These are phyloP conservation scores for Raffaelea ambrosiae DNA, from an alignment of 2,329 filamentous ascomycete genomes.

Conservation along the genomic window DNA sequence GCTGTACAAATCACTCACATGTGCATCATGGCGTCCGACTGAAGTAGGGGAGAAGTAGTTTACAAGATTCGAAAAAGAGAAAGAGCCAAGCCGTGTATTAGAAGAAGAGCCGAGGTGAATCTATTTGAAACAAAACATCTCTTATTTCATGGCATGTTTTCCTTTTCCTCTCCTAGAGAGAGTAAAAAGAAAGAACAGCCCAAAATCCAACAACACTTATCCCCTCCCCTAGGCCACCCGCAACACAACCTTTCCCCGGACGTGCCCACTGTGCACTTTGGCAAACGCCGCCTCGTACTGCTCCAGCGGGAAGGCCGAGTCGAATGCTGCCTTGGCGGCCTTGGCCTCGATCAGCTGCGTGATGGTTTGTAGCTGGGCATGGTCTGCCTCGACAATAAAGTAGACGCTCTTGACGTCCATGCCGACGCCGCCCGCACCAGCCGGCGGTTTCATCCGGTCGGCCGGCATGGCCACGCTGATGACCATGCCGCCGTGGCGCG, in stretches of 20 bases:
- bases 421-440: conserved; percentile 11
- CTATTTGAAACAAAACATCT: no score
- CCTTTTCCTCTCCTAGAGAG: no score
- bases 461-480: conserved; percentile 12
- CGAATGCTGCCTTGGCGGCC: conserved; percentile 6
- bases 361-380: conserved; percentile 12
- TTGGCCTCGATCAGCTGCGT: conserved; percentile 11
- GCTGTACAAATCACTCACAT: no score
- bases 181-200: no score
- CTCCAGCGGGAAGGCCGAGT: conserved; percentile 11
- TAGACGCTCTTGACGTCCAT: conserved; percentile 8
- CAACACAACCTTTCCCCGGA: conserved; percentile 13
- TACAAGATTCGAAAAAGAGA: neutral
- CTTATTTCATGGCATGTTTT: no score
- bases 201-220: no score
- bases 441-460: conserved; percentile 6
- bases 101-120: neutral
- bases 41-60: no score
- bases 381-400: conserved; percentile 9
- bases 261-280: conserved; percentile 7
- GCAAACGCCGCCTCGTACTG: conserved; percentile 12
- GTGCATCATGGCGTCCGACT: no score
- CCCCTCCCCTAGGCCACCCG: conserved; percentile 4
- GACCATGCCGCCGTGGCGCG: conserved; percentile 10
- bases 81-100: neutral